Evolutionary conservation across 1,139 yeast species (phyloP).

Genomic region (Eremothecium gossypii): DNA sequence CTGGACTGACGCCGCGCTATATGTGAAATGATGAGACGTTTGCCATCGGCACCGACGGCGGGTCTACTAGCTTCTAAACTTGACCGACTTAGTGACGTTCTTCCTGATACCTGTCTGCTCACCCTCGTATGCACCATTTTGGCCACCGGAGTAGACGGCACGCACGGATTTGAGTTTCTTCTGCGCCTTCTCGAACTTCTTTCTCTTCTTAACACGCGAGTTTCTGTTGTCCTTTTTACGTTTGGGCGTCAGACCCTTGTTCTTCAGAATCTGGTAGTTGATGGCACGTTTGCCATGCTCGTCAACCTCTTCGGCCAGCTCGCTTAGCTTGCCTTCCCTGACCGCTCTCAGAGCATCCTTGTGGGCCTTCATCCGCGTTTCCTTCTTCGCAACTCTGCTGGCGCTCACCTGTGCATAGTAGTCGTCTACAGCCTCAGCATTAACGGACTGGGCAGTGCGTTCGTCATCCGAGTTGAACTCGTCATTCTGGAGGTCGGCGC

Average conservation of each 20-base stretch:
- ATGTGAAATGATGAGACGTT: no score
- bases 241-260: conserved; percentile 89
- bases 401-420: conserved; percentile 40
- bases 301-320: conserved; percentile 55
- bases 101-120: conserved; percentile 97
- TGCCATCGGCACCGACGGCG: no score
- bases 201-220: conserved; percentile 96
- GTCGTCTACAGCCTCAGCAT: conserved; percentile 33
- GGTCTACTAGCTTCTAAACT: conserved; percentile 35
- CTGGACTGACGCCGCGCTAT: no score
- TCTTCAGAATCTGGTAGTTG: conserved; percentile 86
- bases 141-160: conserved; percentile 67
- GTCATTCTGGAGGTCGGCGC: conserved; percentile 44
- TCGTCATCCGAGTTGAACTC: conserved; percentile 42
- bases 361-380: conserved; percentile 56
- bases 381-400: conserved; percentile 40
- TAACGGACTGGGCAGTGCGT: conserved; percentile 33
- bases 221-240: conserved; percentile 91
- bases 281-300: conserved; percentile 89
- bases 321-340: conserved; percentile 73
- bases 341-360: conserved; percentile 68
- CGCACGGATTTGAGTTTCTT: conserved; percentile 88
- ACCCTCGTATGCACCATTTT: conserved; percentile 81
- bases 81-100: conserved; percentile 78
- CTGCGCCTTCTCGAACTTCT: conserved; percentile 89